Evolutionary conservation across 176 grass and related monocot genomes (phyloP).

Genomic region (Triticum timopheevii): DNA sequence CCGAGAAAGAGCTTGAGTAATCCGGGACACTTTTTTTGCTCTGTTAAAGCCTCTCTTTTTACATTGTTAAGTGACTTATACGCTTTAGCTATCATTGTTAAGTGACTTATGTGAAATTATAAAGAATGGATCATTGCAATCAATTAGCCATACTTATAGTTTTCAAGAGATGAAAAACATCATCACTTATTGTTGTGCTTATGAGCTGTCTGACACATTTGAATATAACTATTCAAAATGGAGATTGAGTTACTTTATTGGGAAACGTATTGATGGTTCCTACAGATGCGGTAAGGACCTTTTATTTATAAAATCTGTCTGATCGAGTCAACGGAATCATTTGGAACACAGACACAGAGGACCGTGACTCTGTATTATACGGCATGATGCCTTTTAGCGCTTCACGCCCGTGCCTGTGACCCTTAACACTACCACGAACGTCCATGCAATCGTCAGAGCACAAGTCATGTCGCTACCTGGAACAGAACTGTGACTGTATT

Average conservation of each 20-base stretch:
- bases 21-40: background rate
- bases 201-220: background rate
- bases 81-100: background rate
- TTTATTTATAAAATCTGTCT: background rate
- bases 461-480: too few species aligned
- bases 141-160: background rate
- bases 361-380: too few species aligned
- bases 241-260: background rate
- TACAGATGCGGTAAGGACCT: background rate
- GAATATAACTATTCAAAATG: background rate
- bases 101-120: background rate
- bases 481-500: too few species aligned
- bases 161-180: background rate
- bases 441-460: too few species aligned
- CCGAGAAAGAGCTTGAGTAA: slow-evolving; percentile 59
- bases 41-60: background rate
- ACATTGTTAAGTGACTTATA: background rate
- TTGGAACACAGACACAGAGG: too few species aligned
- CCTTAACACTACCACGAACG: too few species aligned
- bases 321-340: too few species aligned
- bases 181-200: background rate
- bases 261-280: background rate
- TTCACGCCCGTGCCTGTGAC: too few species aligned
- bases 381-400: too few species aligned
- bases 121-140: background rate